phyloP scores from a whole-genome alignment of 1,139 yeast species.

The Ogataea hybrid region DNA sequence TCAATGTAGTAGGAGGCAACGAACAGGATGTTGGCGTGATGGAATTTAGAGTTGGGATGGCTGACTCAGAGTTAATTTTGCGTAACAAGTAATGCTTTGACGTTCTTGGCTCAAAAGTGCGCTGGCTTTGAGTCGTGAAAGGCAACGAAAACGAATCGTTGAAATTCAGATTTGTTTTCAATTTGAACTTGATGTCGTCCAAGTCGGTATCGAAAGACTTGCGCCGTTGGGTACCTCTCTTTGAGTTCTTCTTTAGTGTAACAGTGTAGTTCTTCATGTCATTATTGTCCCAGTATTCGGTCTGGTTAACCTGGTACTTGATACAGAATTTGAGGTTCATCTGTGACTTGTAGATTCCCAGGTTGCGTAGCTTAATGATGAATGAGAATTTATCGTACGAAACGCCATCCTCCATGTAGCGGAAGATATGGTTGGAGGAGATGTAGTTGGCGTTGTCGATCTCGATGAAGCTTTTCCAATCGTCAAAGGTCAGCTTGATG shows the following conservation, averaged over 20 bases:
- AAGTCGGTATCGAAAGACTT: constrained; percentile 18
- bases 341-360: constrained; percentile 33
- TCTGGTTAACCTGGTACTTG: constrained; percentile 47
- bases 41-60: constrained; percentile 20
- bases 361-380: constrained; percentile 36
- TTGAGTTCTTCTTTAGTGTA: constrained; percentile 14
- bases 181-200: constrained; percentile 27
- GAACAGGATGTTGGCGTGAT: neutral
- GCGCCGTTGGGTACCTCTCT: constrained; percentile 5
- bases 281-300: constrained; percentile 80
- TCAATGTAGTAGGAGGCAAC: constrained; percentile 2
- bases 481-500: constrained; percentile 64
- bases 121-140: constrained; percentile 1
- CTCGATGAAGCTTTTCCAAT: constrained; percentile 57
- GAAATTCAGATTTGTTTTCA: constrained; percentile 29
- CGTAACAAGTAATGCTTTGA: constrained; percentile 27
- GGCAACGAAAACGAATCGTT: constrained; percentile 23
- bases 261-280: constrained; percentile 55
- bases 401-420: constrained; percentile 24
- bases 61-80: constrained; percentile 31
- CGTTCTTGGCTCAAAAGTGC: constrained; percentile 20
- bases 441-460: constrained; percentile 33
- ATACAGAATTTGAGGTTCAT: constrained; percentile 53
- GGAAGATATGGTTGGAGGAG: constrained; percentile 34
- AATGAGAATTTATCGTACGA: constrained; percentile 46